phyloP scores from a whole-genome alignment of 345 rosid species.

The Chamaenerion angustifolium region DNA sequence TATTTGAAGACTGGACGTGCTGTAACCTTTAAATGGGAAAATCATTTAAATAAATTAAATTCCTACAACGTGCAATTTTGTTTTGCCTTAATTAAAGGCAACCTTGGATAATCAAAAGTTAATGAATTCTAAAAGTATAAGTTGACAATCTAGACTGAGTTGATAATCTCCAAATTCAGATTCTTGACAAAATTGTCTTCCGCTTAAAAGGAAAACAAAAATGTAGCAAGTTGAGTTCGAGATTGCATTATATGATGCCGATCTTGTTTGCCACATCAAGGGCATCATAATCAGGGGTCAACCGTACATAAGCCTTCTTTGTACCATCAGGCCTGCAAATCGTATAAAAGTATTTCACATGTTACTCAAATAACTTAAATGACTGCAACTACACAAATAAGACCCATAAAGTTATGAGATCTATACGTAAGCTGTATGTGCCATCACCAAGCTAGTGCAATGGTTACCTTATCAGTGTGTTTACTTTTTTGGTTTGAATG shows the following conservation, averaged over 20 bases:
- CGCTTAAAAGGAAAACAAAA: neutral
- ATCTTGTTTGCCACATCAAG: constrained; percentile 97
- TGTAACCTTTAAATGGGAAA: no score
- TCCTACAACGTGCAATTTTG: no score
- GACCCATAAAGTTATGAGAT: no score
- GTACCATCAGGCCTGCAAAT: constrained; percentile 65
- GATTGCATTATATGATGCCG: constrained; percentile 48
- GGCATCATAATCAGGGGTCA: constrained; percentile 90
- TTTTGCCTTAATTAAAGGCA: no score
- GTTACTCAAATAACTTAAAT: no score
- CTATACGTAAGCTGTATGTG: no score
- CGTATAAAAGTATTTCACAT: neutral
- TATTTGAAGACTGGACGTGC: no score
- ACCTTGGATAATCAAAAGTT: no score
- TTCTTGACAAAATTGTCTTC: neutral
- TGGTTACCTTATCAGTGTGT: constrained; percentile 72
- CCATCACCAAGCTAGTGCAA: neutral
- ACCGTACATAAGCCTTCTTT: constrained; percentile 83
- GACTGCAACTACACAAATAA: no score
- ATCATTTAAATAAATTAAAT: no score
- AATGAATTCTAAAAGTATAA: no score
- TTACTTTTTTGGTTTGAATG: constrained; percentile 84
- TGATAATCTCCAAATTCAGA: neutral
- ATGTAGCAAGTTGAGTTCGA: neutral
- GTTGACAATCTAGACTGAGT: no score